Base-by-base conservation (phyloP, 2,329 filamentous ascomycete species). In the Tricladium varicosporioides region DNA sequence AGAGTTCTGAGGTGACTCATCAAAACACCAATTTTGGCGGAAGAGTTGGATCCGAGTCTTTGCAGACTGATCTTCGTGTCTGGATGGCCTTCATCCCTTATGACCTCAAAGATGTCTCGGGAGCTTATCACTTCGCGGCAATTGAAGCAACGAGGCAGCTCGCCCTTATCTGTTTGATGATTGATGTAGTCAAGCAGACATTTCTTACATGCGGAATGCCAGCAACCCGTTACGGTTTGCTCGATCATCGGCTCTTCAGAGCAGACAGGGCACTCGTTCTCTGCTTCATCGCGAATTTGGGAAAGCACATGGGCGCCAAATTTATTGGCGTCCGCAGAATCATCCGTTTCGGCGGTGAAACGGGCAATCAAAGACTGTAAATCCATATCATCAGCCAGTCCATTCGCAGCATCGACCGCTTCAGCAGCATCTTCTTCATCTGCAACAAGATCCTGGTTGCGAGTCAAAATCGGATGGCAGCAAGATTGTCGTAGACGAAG, bases 181-280 rank as follows among this genome's bases (percentile, higher is more conserved):
- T 89, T 85, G 68, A 99, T 95, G 65, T 91, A 96, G 65, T 91
- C 86, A 1, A 95, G 76, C n/a, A 97, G 76, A 67, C 94, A 99
- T 60, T 90, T 88, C 73, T 94, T 96, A 76, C 94, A 99, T 0
- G 94, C 92, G 33, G 91, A 96, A 72, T 99, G 94, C 92, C 94
- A 99, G 74, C 94, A 99, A 0, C 91, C 91, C 0, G 94, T 97
- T 1, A 99, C 94, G 0, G 89, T 88, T 69, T 96, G 93, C 53
- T 97, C 89, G 43, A 91, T 83, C 92, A 97, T 97, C 2, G 92
- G 92, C 71, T 97, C 94, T 71, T 97, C 93, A 3, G 90, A 85
- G 73, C 94, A 99, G 52, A 99, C 89, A 0, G 94, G 93, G 67
- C 94, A 99, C 75, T 99, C 94, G 59, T 88, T 88, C 58, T 88